Base-by-base conservation (phyloP, 768 basidiomycete species). In the Russula brevipes region DNA sequence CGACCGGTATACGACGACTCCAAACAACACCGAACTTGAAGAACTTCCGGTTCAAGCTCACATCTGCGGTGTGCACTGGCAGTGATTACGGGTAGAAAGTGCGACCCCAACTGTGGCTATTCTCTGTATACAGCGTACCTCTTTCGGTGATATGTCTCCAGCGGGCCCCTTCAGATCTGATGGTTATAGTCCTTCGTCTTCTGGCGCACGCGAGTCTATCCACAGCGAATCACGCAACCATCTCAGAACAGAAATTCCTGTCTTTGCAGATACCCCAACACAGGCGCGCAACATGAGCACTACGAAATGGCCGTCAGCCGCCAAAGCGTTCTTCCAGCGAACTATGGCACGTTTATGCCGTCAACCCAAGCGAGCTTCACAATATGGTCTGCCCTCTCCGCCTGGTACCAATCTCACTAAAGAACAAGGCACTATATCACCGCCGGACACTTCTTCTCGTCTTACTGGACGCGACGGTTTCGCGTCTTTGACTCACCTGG, bases 401-500 rank as follows among this genome's bases (percentile, higher is more conserved):
- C 19, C 19, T 3, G 24, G 39, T 30, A 31, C 10, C 17, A 12
- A 2, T 31, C n/a, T 44, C 12, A 24, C 46, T 12, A 9, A 4
- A 5, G 47, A 16, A 9, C 31, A 36, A 35, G 47, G 5, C 41
- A 46, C 42, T 41, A 5, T 24, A n/a, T 41, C 58, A 10, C 46
- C 17, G 1, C 19, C 49, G 19, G 36, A 55, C 9, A 31, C 17
- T 12, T 33, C 53, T 51, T 51, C 44, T 46, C 31, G 19, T 56
- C 38, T 49, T 16, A 3, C 5, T 8, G 42, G 47, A 31, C 58
- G 54, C 35, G 35, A 51, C 35, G 24, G 24, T n/a, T n/a, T 59
- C 16, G 24, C 63, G 14, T 59, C 57, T 54, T 54, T 60, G 49
- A 64, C 63, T 39, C 58, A 41, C 8, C 46, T 64, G 17, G 63